Evolutionary conservation across 2,329 filamentous ascomycete species (phyloP).

Genomic region (Trichophyton equinum): DNA sequence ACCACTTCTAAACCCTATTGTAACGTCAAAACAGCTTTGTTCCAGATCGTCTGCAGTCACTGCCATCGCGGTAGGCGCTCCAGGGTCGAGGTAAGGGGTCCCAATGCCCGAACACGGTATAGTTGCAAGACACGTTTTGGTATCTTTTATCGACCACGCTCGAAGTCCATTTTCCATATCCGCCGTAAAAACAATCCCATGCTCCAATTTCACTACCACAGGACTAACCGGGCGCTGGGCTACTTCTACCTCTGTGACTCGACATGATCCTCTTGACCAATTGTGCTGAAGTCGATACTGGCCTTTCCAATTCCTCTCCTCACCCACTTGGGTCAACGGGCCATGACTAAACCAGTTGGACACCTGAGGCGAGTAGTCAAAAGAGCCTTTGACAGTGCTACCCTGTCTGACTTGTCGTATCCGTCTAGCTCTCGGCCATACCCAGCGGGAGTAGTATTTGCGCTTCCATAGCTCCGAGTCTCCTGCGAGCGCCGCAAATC

Average conservation of each 20-base stretch:
- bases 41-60: conserved; percentile 35
- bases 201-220: conserved; percentile 62
- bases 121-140: conserved; percentile 47
- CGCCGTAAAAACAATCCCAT: conserved; percentile 65
- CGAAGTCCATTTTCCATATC: conserved; percentile 58
- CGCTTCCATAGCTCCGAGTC: conserved; percentile 88
- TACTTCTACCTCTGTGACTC: conserved; percentile 63
- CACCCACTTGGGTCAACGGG: conserved; percentile 38
- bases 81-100: conserved; percentile 42
- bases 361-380: conserved; percentile 41
- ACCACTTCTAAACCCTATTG: conserved; percentile 60
- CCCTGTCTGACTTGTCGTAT: conserved; percentile 53
- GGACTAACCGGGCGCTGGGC: conserved; percentile 43
- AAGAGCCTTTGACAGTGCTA: conserved; percentile 17
- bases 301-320: conserved; percentile 61
- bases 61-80: conserved; percentile 47
- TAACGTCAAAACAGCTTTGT: conserved; percentile 43
- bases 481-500: conserved; percentile 57
- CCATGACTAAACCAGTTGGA: conserved; percentile 52
- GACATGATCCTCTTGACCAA: conserved; percentile 73
- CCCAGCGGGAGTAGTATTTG: conserved; percentile 77
- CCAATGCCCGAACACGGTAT: conserved; percentile 18
- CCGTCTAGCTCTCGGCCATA: conserved; percentile 64
- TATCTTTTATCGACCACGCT: conserved; percentile 60
- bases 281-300: conserved; percentile 84